These are phyloP conservation scores for Nemania abortiva DNA, from an alignment of 2,329 filamentous ascomycete species.

Conservation along the genomic window DNA sequence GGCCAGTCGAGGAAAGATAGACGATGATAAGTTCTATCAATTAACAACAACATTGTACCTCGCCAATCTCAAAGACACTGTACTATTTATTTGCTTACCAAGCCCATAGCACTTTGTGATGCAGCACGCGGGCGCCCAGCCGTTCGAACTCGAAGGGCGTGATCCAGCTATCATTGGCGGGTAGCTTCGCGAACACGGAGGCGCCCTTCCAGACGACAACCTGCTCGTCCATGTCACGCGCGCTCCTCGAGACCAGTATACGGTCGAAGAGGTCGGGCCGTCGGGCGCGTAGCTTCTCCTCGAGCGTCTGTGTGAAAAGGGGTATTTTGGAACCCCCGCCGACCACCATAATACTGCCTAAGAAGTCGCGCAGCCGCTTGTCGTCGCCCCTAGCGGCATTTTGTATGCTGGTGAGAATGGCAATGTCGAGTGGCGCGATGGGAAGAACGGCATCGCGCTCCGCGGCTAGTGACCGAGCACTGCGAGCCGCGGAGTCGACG, in stretches of 20 bases:
- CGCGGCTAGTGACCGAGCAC: constrained; percentile 63
- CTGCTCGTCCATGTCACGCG: constrained; percentile 94
- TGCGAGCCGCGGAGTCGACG: constrained; percentile 65
- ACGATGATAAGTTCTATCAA: background rate
- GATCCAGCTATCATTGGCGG: constrained; percentile 96
- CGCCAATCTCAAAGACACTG: background rate
- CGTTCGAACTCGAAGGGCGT: constrained; percentile 88
- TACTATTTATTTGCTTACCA: constrained; percentile 56
- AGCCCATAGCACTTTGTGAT: constrained; percentile 80
- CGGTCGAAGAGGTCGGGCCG: constrained; percentile 70
- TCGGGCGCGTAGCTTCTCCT: constrained; percentile 80
- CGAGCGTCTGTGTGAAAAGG: constrained; percentile 83
- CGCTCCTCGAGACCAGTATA: constrained; percentile 76
- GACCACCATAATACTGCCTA: constrained; percentile 90
- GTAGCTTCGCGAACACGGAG: constrained; percentile 92
- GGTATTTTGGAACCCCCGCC: constrained; percentile 86
- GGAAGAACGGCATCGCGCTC: constrained; percentile 86
- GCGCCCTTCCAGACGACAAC: constrained; percentile 99
- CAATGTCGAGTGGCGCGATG: constrained; percentile 84
- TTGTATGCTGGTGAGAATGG: constrained; percentile 89
- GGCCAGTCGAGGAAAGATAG: background rate
- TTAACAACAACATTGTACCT: background rate
- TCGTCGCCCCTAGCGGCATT: constrained; percentile 91
- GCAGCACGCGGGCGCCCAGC: constrained; percentile 82
- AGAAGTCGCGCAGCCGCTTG: constrained; percentile 90